phyloP scores from a whole-genome alignment of 192 early-diverging fungal genomes.

The Linnemannia exigua region DNA sequence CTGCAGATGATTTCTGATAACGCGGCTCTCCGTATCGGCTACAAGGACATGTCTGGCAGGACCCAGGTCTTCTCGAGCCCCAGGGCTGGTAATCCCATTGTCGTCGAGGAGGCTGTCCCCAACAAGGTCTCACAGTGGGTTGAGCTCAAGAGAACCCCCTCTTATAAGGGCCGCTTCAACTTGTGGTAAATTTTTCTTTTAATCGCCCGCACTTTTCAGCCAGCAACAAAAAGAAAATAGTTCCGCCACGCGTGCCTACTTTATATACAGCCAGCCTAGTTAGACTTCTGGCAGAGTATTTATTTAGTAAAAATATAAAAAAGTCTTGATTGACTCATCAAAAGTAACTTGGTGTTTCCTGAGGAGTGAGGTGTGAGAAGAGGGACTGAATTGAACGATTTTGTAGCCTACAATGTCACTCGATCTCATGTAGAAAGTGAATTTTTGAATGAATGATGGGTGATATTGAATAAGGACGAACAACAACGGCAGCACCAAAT shows the following conservation, averaged over 20 bases:
- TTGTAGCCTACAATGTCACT: conserved; percentile 2
- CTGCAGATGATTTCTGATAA: not conserved
- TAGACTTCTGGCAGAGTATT: conserved; percentile 6
- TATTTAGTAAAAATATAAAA: conserved; percentile 12
- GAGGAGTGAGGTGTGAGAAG: conserved; percentile 4
- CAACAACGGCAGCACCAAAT: not conserved
- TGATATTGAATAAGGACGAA: not conserved
- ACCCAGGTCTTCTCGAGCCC: conserved; percentile 12
- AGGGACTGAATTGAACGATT: not conserved
- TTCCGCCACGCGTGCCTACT: not conserved
- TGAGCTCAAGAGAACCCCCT: not conserved
- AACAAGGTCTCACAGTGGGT: conserved; percentile 3
- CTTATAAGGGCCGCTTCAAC: conserved; percentile 7
- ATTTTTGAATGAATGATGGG: conserved; percentile 6
- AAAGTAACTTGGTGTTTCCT: not conserved
- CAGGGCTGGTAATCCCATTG: conserved; percentile 8
- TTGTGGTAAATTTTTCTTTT: conserved; percentile 14
- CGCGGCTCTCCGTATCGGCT: conserved; percentile 1
- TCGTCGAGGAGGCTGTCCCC: not conserved
- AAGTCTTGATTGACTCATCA: not conserved
- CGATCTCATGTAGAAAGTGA: conserved; percentile 7
- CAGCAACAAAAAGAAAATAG: not conserved
- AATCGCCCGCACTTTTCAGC: not conserved
- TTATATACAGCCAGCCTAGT: conserved; percentile 1
- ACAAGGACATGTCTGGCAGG: not conserved